Evolutionary conservation across 1,284 basidiomycete genomes (phyloP).

Genomic region (Trichosporon sp.): DNA sequence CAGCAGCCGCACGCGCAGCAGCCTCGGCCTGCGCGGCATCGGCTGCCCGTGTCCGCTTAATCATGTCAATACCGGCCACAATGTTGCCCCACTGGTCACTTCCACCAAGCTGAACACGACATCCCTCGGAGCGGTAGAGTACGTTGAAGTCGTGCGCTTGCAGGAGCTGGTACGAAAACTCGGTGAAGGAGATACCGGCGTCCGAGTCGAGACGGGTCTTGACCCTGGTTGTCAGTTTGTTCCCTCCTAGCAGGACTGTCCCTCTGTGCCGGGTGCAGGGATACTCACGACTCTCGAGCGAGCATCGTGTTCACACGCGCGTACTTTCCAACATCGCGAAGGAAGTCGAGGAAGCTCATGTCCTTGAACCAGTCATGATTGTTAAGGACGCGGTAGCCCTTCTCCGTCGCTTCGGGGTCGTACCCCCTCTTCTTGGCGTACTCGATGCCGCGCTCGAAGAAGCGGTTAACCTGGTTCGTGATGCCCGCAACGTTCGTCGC

Average conservation of each 20-base stretch:
- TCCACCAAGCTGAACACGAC: constrained; percentile 89
- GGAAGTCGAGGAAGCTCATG: constrained; percentile 78
- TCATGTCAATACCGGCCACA: constrained; percentile 84
- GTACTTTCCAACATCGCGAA: constrained; percentile 77
- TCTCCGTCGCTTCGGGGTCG: neutral
- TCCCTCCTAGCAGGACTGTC: neutral
- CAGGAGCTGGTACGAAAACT: constrained; percentile 95
- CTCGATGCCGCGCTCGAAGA: constrained; percentile 69
- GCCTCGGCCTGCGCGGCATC: constrained; percentile 29
- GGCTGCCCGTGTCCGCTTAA: constrained; percentile 61
- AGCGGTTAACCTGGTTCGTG: constrained; percentile 66
- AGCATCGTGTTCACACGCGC: constrained; percentile 89
- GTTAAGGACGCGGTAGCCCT: constrained; percentile 65
- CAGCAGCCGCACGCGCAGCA: constrained; percentile 16
- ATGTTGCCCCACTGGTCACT: constrained; percentile 99
- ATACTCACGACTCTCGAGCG: constrained; percentile 76
- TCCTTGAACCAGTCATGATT: constrained; percentile 82
- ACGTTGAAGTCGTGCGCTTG: constrained; percentile 94
- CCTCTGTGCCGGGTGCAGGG: too few relatives aligned
- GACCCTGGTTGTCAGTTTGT: constrained; percentile 63
- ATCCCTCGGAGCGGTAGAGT: constrained; percentile 67
- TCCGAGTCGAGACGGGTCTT: constrained; percentile 69
- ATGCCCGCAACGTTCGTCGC: constrained; percentile 71
- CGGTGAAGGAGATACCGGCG: constrained; percentile 89
- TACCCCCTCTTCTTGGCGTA: constrained; percentile 62